Evolutionary conservation across 371 early-diverging fungal species (phyloP), one percentile per base, ranked within the genome.

Genomic region (Rhizopus sp.): DNA sequence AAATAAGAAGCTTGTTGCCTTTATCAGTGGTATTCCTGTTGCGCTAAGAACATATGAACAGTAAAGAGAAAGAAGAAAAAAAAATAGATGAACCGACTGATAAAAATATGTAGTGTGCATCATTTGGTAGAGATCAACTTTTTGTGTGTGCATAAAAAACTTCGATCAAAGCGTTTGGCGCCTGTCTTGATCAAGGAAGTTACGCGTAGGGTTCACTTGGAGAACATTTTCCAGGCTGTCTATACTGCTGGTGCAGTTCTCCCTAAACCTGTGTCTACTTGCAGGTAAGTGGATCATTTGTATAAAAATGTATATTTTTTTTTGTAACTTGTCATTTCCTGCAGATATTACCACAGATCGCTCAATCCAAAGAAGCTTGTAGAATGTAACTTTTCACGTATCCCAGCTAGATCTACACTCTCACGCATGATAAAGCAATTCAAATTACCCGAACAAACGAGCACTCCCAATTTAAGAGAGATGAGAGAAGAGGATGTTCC

Each of bases 181-280:
- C 99, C 99, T 13, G 85, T 99, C n/a, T 77, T 99, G 51, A 99
- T 99, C 73, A 92, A 92, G 70, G 99, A 99, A 70, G 88, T 99
- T 46, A 99, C 98, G 2, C 89, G 99, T 45, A 87, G 93, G 38
- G 93, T 92, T 39, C 91, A 99, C 80, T 64, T 92, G 53, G 86
- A 88, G 60, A 97, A 97, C 15, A 93, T 98, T 40, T 98, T 94
- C 85, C 96, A 97, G 69, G 99, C 99, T 32, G 88, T 96, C 2
- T 99, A 99, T 80, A 99, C 99, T 7, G 96, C 92, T 15, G 99
- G 98, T 34, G 86, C 86, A 30, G 83, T 87, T 37, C 75, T 99
- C 48, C 99, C 99, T 8, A 96, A 90, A 68, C 93, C 95, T 3
- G 80, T 99, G 48, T 69, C 93, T 4, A 86, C 84, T 5, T 89